Evolutionary conservation across 352 stramenopile genomes (phyloP).

Genomic region (Phytophthora niederhauseri): DNA sequence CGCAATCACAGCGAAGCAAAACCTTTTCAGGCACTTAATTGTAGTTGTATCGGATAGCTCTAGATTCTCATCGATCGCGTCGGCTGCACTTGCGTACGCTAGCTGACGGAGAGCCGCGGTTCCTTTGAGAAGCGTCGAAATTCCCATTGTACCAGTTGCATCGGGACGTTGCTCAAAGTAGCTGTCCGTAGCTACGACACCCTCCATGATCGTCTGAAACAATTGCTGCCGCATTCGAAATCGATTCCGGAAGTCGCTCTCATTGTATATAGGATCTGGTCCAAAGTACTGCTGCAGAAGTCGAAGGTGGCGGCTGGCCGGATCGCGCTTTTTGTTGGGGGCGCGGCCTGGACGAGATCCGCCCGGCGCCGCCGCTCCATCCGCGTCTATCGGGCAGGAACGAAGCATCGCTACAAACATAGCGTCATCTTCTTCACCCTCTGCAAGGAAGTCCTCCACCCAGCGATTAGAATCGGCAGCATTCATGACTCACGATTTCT

Average conservation of each 20-base stretch:
- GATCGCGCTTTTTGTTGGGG: neutral
- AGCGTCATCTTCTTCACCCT: too few species aligned
- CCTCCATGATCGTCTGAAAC: neutral
- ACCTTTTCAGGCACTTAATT: neutral
- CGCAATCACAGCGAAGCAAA: neutral
- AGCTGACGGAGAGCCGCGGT: neutral
- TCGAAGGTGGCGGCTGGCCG: neutral
- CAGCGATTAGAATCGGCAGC: too few species aligned
- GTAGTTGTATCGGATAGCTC: neutral
- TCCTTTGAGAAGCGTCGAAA: neutral
- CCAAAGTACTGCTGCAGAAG: neutral
- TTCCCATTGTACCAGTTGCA: neutral
- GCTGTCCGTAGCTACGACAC: neutral
- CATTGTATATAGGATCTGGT: neutral
- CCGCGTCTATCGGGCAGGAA: too few species aligned
- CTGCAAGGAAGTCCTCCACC: too few species aligned
- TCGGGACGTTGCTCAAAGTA: neutral
- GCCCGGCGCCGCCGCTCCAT: neutral
- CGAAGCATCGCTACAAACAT: too few species aligned
- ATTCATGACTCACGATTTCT: too few species aligned
- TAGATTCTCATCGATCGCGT: constrained; percentile 1
- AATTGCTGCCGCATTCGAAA: neutral
- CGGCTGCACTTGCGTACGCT: neutral
- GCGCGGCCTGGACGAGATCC: neutral
- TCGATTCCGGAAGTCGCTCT: neutral